phyloP scores from a whole-genome alignment of 345 rosid species.

The Linum lewisii region DNA sequence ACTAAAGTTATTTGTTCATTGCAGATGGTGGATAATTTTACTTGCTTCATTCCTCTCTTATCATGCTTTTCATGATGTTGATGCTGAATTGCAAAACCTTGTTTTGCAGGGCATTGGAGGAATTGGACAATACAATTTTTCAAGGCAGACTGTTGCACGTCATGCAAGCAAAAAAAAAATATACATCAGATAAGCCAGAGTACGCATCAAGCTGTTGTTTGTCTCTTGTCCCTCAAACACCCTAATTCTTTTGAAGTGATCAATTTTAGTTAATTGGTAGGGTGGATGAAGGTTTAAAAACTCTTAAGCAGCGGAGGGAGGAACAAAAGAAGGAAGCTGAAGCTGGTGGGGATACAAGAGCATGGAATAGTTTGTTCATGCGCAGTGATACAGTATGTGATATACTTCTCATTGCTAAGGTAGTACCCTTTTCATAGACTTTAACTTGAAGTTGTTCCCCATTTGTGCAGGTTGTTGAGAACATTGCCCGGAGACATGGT shows the following conservation, averaged over 20 bases:
- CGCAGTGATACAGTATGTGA: constrained; percentile 70
- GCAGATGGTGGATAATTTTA: not conserved
- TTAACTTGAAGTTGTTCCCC: not conserved
- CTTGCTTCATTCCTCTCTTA: not conserved
- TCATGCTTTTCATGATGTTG: not conserved
- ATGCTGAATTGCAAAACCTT: not conserved
- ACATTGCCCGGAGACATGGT: constrained; percentile 73
- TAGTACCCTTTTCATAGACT: not conserved
- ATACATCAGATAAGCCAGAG: constrained; percentile 42
- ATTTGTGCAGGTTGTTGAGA: constrained; percentile 56
- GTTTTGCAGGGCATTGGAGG: constrained; percentile 62
- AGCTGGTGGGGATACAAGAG: constrained; percentile 75
- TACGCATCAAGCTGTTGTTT: constrained; percentile 19
- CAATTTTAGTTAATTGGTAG: constrained; percentile 19
- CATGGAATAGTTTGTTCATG: constrained; percentile 96
- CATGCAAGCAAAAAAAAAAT: constrained; percentile 56
- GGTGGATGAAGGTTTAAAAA: constrained; percentile 37
- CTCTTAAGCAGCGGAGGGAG: constrained; percentile 65
- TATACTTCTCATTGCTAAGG: not conserved
- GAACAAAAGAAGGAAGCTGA: constrained; percentile 86
- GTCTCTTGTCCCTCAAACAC: constrained; percentile 6
- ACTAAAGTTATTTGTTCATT: not conserved
- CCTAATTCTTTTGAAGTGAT: not conserved
- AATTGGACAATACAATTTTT: constrained; percentile 65
- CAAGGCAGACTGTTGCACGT: constrained; percentile 92